A percentile compares a stretch with the other conserved stretches of the same genome.
phyloP scores from a whole-genome alignment of 2,329 filamentous ascomycete genomes.

The Pseudocercospora crystallina region DNA sequence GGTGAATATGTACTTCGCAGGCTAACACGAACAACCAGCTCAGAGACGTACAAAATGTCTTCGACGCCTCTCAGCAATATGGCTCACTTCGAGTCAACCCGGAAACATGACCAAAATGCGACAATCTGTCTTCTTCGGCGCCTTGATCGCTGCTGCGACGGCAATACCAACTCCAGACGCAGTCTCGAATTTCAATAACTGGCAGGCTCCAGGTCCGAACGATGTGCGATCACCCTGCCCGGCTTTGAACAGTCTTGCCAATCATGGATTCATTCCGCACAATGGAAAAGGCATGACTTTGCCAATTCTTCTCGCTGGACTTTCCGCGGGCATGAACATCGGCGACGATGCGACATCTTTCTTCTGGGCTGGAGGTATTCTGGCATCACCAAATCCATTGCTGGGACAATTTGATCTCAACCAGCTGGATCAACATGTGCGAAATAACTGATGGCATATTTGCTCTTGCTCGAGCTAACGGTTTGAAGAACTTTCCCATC shows the following conservation, averaged over 20 bases:
- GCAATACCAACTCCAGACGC: too few species aligned
- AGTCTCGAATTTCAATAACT: slow-evolving; percentile 24
- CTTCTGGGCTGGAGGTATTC: slow-evolving; percentile 23
- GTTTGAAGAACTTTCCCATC: slow-evolving; percentile 28
- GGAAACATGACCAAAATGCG: too few species aligned
- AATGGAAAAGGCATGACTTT: slow-evolving; percentile 26
- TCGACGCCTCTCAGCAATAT: too few species aligned
- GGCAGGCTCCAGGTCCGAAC: slow-evolving; percentile 24
- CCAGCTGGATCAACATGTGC: slow-evolving; percentile 28
- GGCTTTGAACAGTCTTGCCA: slow-evolving; percentile 14
- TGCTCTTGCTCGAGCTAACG: not conserved
- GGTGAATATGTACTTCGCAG: too few species aligned
- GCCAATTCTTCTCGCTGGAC: slow-evolving; percentile 21
- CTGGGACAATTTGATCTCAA: slow-evolving; percentile 25
- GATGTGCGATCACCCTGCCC: slow-evolving; percentile 17
- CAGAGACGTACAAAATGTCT: too few species aligned
- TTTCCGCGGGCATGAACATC: slow-evolving; percentile 26
- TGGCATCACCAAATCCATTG: slow-evolving; percentile 21
- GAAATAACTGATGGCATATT: not conserved
- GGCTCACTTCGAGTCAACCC: too few species aligned
- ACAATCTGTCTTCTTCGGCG: too few species aligned
- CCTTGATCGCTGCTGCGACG: too few species aligned
- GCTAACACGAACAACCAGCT: too few species aligned
- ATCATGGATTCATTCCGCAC: slow-evolving; percentile 25
- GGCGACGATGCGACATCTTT: slow-evolving; percentile 26